Conservation (phyloP, 495 filamentous ascomycete species). For the Jackrogersella multiformis region DNA sequence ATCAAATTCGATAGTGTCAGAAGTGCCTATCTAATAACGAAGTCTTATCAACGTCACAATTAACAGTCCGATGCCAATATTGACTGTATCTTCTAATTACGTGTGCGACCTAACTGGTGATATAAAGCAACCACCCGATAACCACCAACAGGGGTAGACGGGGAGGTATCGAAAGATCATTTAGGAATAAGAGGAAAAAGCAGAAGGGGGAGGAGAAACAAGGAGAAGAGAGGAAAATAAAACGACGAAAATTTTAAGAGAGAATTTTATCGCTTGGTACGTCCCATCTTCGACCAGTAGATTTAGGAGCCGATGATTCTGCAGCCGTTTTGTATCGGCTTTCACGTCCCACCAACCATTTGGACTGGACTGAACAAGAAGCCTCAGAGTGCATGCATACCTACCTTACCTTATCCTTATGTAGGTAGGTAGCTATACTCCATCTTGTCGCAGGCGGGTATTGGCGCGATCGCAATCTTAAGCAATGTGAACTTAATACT, state of each 20-base stretch:
- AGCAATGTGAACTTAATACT: neutral
- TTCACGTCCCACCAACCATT: neutral
- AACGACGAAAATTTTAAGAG: neutral
- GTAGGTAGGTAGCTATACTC: neutral
- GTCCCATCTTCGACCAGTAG: neutral
- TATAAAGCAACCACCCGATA: constrained; percentile 11
- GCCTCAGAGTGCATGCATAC: neutral
- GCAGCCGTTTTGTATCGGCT: neutral
- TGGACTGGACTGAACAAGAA: neutral
- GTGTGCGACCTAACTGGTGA: neutral
- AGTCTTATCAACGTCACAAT: constrained; percentile 13
- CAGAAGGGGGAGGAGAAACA: neutral
- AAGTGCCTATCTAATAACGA: neutral
- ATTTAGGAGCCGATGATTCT: neutral
- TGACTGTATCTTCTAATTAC: constrained; percentile 6
- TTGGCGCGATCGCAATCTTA: constrained; percentile 14
- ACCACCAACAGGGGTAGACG: neutral
- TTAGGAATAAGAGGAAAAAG: neutral
- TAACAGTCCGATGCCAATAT: neutral
- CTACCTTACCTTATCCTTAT: no score
- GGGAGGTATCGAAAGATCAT: constrained; percentile 1
- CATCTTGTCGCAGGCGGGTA: neutral
- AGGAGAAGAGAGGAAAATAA: neutral
- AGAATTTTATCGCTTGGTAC: neutral
- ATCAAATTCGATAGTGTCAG: constrained; percentile 19